phyloP scores from a whole-genome alignment of 2,329 filamentous ascomycete species.

The Zasmidium citrigriseum region DNA sequence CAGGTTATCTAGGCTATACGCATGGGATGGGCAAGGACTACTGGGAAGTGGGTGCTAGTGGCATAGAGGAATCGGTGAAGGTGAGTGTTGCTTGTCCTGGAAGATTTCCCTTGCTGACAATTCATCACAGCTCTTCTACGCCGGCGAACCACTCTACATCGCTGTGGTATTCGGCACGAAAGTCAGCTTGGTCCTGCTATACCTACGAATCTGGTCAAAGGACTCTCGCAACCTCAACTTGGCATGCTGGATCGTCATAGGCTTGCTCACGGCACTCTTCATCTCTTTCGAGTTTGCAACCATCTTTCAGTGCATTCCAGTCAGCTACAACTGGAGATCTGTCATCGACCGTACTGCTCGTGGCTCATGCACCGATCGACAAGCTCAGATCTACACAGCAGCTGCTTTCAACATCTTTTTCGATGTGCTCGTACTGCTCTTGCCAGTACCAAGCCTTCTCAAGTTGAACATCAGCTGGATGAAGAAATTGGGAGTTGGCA shows the following conservation, averaged over 20 bases:
- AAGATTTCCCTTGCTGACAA: background rate
- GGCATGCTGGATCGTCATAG: background rate
- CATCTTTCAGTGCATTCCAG: conserved; percentile 2
- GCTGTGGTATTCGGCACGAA: conserved; percentile 8
- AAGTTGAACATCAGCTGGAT: conserved; percentile 1
- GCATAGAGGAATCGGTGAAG: background rate
- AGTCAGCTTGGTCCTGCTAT: conserved; percentile 10
- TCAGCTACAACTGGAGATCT: conserved; percentile 6
- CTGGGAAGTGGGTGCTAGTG: conserved; percentile 7
- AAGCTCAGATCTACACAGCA: conserved; percentile 9
- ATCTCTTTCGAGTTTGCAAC: conserved; percentile 1
- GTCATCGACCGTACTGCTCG: background rate
- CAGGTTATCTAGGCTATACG: conserved; percentile 1
- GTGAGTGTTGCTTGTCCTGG: background rate
- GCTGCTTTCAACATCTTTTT: conserved; percentile 9
- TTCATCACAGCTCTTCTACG: conserved; percentile 7
- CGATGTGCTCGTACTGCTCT: conserved; percentile 12
- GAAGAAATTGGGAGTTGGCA: conserved; percentile 9
- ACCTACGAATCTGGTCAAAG: conserved; percentile 10
- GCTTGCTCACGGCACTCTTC: background rate
- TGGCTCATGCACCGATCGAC: conserved; percentile 8
- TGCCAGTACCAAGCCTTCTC: conserved; percentile 7
- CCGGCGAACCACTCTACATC: conserved; percentile 7
- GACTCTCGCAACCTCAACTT: background rate
- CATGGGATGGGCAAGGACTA: conserved; percentile 7